These are phyloP conservation scores for Kwoniella europaea DNA, from an alignment of 768 basidiomycete genomes.

Conservation along the genomic window DNA sequence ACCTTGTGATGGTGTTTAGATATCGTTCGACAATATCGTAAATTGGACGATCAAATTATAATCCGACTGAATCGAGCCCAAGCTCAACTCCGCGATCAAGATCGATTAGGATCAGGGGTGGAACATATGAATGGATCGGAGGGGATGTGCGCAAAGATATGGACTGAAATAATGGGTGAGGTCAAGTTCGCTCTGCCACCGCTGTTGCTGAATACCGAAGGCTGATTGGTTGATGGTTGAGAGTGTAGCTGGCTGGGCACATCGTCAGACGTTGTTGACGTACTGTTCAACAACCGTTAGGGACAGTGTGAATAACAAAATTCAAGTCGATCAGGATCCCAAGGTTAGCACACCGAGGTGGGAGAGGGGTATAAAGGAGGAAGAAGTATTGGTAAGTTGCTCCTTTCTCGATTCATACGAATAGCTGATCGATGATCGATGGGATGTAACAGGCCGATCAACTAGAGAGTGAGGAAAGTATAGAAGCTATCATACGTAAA, in stretches of 20 bases:
- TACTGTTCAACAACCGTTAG: constrained; percentile 49
- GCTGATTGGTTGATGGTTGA: not conserved
- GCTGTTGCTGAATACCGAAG: no score
- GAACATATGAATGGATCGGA: constrained; percentile 33
- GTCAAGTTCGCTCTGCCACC: no score
- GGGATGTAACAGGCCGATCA: constrained; percentile 43
- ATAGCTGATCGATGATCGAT: constrained; percentile 1
- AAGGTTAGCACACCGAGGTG: constrained; percentile 10
- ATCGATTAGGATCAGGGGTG: constrained; percentile 13
- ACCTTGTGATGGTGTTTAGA: constrained; percentile 26
- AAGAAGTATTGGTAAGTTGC: constrained; percentile 50
- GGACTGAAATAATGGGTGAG: constrained; percentile 57
- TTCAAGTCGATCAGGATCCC: constrained; percentile 25
- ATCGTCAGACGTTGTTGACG: constrained; percentile 52
- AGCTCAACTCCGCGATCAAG: constrained; percentile 53
- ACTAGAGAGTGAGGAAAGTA: constrained; percentile 49
- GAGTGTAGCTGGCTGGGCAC: constrained; percentile 53
- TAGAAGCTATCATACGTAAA: constrained; percentile 56
- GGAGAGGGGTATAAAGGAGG: constrained; percentile 44
- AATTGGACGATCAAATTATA: constrained; percentile 57
- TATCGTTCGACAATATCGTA: constrained; percentile 55
- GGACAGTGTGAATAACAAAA: constrained; percentile 40
- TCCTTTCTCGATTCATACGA: no score
- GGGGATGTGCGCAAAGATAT: constrained; percentile 52
- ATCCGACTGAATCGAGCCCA: constrained; percentile 53